Evolutionary conservation across 2,329 filamentous ascomycete genomes (phyloP).

Genomic region (Chaetoscypha palmicola): DNA sequence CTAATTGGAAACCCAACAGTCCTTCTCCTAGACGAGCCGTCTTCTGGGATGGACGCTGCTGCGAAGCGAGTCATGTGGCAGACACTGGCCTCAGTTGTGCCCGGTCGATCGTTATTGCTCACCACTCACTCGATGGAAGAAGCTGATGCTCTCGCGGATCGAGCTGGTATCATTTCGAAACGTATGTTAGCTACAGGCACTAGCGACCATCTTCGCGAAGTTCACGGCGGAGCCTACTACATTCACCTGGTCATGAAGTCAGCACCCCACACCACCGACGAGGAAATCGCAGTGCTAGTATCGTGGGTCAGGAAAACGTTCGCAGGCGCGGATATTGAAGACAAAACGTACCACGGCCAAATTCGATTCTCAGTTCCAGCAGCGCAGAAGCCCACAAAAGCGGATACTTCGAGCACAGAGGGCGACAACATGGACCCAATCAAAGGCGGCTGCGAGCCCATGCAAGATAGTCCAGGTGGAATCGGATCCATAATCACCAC

Average conservation of each 20-base stretch:
- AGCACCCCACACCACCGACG: conserved; percentile 64
- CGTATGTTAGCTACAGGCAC: conserved; percentile 81
- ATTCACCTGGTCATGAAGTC: conserved; percentile 72
- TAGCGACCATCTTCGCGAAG: conserved; percentile 61
- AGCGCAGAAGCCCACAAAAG: conserved; percentile 28
- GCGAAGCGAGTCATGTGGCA: conserved; percentile 92
- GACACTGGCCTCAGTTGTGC: conserved; percentile 65
- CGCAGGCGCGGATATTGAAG: conserved; percentile 59
- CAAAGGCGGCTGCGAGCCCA: conserved; percentile 7
- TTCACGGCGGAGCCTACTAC: conserved; percentile 72
- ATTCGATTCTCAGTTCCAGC: conserved; percentile 73
- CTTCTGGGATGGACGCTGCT: conserved; percentile 81
- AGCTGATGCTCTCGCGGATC: conserved; percentile 76
- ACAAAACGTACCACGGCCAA: conserved; percentile 76
- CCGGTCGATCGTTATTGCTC: conserved; percentile 74
- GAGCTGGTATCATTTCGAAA: conserved; percentile 79
- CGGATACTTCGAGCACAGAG: not conserved
- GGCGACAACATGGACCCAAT: conserved; percentile 1
- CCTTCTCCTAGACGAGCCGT: conserved; percentile 82
- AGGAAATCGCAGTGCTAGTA: conserved; percentile 61
- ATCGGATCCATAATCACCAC: conserved; percentile 65
- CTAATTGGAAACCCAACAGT: conserved; percentile 89
- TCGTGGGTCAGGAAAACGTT: conserved; percentile 58
- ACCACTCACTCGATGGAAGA: conserved; percentile 97
- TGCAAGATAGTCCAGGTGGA: conserved; percentile 14